A percentile compares a stretch with the other conserved stretches of the same genome.
Evolutionary conservation across 768 basidiomycete genomes (phyloP).

Genomic region (Jaapia argillacea): DNA sequence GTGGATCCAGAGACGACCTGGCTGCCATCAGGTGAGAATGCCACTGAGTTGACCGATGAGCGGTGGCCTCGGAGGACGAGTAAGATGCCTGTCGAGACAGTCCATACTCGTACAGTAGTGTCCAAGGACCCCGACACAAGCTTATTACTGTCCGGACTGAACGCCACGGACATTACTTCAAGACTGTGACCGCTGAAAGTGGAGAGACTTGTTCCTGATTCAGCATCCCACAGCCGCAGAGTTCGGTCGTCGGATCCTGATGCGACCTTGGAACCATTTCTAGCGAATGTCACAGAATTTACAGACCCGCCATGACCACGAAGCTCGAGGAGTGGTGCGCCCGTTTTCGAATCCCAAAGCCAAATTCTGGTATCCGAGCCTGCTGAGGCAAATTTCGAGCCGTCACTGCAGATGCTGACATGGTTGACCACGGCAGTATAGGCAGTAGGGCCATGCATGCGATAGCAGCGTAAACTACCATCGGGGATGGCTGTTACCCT

Average conservation of each 20-base stretch:
- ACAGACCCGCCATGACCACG: conserved; percentile 5
- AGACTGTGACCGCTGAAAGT: background rate
- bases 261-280: conserved; percentile 8
- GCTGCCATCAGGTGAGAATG: background rate
- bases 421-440: no score
- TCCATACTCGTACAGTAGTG: background rate
- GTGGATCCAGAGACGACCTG: background rate
- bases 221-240: conserved; percentile 12
- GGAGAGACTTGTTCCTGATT: conserved; percentile 11
- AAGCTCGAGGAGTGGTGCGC: conserved; percentile 1
- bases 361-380: conserved; percentile 20
- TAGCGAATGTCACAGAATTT: conserved; percentile 10
- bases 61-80: background rate
- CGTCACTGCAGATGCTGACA: conserved; percentile 5
- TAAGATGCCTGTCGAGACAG: background rate
- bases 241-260: conserved; percentile 8
- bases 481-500: no score
- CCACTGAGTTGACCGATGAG: background rate
- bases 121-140: background rate
- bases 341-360: conserved; percentile 10
- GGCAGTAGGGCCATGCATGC: no score
- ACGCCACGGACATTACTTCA: background rate
- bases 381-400: background rate
- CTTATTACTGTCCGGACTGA: background rate
- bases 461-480: no score